Base-by-base conservation (phyloP, 108 stramenopile genomes). In the Pseudonitzschia delicatissima region DNA sequence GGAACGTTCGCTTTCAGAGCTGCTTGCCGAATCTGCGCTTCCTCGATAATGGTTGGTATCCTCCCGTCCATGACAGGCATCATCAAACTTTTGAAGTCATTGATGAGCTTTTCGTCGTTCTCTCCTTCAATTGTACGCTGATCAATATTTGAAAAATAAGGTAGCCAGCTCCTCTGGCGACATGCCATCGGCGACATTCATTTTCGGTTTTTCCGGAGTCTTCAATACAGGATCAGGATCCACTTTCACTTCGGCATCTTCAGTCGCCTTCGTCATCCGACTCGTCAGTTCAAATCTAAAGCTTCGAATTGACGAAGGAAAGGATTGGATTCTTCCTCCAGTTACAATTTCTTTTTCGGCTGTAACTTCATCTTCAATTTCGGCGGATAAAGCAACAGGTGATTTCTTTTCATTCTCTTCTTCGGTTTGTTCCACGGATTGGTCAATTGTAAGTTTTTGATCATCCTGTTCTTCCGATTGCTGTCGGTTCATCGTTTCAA, bases 1-100 rank as follows among this genome's bases (percentile, higher is more conserved):
- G 57, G 66, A 51, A 79, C 36, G 18, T 64, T 6, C 21, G 49
- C 64, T 42, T 65, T 51, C 11, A 34, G 42, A 18, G 73, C 67
- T 49, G 73, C 62, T 44, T 64, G 67, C 9, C 77, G 59, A 36
- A 68, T 68, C 50, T 67, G 63, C 13, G 66, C 67, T 34, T 63
- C 26, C 37, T 72, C 71, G 45, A 72, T 65, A 17, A 72, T 64
- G 5, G 71, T 51, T 5, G 71, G 71, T 29, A 58, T 65, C 29
- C 29, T 28, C 18, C 71, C 71, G 18, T 52, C 57, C 17, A 65
- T 28, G 11, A 72, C 27, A 7, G 55, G 64, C n/a, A 62, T 35
- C 9, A 72, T 55, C 26, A 72, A 25, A 36, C 47, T 28, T 28
- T 65, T 35, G 57, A 72, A 72, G 31, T 33, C 48, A 2, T 42